Evolutionary conservation across 2,329 filamentous ascomycete genomes (phyloP), one percentile per base, ranked within the genome.

Genomic region (Fonsecaea erecta): DNA sequence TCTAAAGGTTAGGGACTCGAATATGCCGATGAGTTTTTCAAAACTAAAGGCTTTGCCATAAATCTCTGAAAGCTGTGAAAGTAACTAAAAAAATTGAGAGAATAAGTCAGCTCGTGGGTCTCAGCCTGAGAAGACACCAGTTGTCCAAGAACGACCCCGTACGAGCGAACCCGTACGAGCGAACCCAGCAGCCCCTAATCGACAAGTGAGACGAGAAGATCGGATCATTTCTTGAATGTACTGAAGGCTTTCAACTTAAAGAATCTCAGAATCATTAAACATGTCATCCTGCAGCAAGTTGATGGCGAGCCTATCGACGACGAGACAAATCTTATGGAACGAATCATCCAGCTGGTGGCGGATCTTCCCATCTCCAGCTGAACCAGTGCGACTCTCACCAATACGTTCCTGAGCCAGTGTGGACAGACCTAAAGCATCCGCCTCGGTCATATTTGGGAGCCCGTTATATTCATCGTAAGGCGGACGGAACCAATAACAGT

Each of bases 271-370:
- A 78, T 77, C 12, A 59, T 81, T 21, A 68, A 75, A 34, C 77
- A 80, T 35, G 65, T 79, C 28, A 75, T 80, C 12, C 79, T 80
- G 24, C 77, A 73, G 56, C 73, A 80, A 21, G 71, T 76, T 62
- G 80, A 81, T n/a, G 84, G 84, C 2, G 78, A 84, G 51, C 81
- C 82, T 7, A 75, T 86, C 16, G 80, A 90, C 71, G 88, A 90
- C 72, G 88, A 85, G 73, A 82, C 82, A 1, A 87, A 87, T 71
- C 76, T 85, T 12, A 87, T 87, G 85, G 86, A 88, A 72, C 78
- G 80, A 26, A 73, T 87, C 64, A 83, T 88, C 56, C 77, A 81
- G 65, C 77, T 79, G 57, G 75, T 76, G 24, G 72, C 77, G 52
- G 76, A 74, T 6, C 71, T 80, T 35, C 77, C 78, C 1, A 65